Conservation (phyloP, 192 early-diverging fungal species). For the Rhizoclosmatium globosum region DNA sequence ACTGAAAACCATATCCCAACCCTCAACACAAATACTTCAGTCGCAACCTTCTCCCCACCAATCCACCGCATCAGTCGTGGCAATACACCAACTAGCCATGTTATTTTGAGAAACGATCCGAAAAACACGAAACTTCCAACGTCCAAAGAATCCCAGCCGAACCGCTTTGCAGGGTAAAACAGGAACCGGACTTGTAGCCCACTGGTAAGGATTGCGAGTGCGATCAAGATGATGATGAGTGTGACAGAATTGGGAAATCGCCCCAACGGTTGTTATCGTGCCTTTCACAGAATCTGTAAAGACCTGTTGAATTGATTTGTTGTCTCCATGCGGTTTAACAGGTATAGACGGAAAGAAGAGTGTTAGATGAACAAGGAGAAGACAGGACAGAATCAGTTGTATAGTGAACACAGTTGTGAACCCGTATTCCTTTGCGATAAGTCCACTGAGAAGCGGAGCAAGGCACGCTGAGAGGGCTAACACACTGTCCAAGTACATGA, state of each 20-base stretch:
- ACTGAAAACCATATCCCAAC: neutral
- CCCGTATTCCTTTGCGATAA: neutral
- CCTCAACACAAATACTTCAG: neutral
- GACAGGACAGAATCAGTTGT: neutral
- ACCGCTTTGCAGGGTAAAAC: constrained; percentile 23
- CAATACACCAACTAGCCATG: no score
- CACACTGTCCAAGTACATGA: neutral
- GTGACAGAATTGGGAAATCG: neutral
- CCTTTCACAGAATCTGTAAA: neutral
- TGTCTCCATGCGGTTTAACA: no score
- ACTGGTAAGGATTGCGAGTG: neutral
- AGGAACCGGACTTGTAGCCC: neutral
- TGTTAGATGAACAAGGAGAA: neutral
- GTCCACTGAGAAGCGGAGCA: constrained; percentile 13
- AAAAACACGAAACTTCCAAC: neutral
- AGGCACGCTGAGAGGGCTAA: neutral
- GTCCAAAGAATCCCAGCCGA: constrained; percentile 19
- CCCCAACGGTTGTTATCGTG: neutral
- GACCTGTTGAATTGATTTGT: constrained; percentile 9
- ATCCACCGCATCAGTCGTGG: neutral
- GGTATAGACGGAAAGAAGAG: constrained; percentile 10
- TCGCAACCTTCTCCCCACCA: neutral
- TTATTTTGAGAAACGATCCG: neutral
- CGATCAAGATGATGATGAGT: neutral
- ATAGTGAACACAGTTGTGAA: constrained; percentile 3